Percentiles rank a stretch among this genome's conserved stretches.
phyloP scores from a whole-genome alignment of 345 rosid species.

The Salix brachista region DNA sequence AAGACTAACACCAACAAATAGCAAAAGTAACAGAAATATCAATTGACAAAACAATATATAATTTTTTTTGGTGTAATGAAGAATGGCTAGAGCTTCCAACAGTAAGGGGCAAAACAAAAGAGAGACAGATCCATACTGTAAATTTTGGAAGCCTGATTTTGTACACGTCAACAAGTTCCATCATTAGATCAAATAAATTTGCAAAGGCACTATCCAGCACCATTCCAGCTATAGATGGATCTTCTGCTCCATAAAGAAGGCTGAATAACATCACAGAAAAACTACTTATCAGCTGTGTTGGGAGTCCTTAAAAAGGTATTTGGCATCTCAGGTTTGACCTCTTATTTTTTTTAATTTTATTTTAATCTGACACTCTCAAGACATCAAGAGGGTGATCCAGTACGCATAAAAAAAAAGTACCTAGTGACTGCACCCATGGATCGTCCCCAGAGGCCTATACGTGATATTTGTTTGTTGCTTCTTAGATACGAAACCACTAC shows the following conservation, averaged over 20 bases:
- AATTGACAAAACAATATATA: neutral
- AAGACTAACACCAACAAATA: neutral
- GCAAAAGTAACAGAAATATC: neutral
- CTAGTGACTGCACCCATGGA: slow-evolving; percentile 99
- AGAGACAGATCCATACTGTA: slow-evolving; percentile 18
- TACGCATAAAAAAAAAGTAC: slow-evolving; percentile 34
- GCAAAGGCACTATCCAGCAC: slow-evolving; percentile 40
- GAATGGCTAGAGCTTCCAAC: neutral
- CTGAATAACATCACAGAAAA: slow-evolving; percentile 14
- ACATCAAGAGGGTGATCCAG: neutral
- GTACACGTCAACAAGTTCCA: slow-evolving; percentile 38
- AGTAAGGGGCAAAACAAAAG: neutral
- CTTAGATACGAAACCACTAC: slow-evolving; percentile 80
- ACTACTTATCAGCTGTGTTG: neutral
- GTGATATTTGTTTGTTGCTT: slow-evolving; percentile 60
- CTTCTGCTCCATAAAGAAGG: slow-evolving; percentile 39
- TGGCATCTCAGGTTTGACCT: neutral
- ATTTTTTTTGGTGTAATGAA: neutral
- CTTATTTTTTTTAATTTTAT: neutral
- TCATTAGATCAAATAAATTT: slow-evolving; percentile 33
- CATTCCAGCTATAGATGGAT: slow-evolving; percentile 34
- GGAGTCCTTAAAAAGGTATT: neutral
- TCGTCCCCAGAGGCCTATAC: slow-evolving; percentile 98
- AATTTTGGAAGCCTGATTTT: slow-evolving; percentile 38
- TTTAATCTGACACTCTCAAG: too few relatives aligned